Conservation (phyloP, 2,329 filamentous ascomycete species). For the Paramyrothecium sp. region DNA sequence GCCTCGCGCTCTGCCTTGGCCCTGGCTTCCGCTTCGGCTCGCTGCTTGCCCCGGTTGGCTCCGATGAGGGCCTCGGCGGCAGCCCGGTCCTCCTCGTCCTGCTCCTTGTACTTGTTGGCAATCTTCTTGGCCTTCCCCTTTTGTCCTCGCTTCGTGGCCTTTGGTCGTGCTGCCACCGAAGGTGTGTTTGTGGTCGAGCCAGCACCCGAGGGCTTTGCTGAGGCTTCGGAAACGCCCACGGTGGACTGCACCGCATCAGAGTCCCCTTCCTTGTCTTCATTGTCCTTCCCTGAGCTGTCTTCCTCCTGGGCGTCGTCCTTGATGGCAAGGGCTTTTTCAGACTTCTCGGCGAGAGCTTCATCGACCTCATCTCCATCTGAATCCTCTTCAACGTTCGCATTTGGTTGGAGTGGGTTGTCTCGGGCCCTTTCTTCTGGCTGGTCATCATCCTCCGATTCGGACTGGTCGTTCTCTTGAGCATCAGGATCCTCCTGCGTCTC, state of each 20-base stretch:
- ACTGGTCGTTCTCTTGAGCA: slow-evolving; percentile 14
- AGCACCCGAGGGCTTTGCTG: slow-evolving; percentile 8
- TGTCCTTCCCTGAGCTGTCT: slow-evolving; percentile 11
- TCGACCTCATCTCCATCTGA: slow-evolving; percentile 32
- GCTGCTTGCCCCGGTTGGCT: slow-evolving; percentile 63
- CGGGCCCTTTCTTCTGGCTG: slow-evolving; percentile 26
- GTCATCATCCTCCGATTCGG: slow-evolving; percentile 30
- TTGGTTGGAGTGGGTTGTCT: slow-evolving; percentile 36
- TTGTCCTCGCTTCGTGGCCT: slow-evolving; percentile 65
- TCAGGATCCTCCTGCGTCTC: slow-evolving; percentile 13
- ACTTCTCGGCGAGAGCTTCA: background rate
- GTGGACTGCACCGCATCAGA: slow-evolving; percentile 5
- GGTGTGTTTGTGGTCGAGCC: slow-evolving; percentile 8
- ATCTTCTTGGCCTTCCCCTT: slow-evolving; percentile 83
- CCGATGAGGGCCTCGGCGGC: slow-evolving; percentile 87
- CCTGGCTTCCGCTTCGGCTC: slow-evolving; percentile 65
- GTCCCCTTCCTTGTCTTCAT: slow-evolving; percentile 23
- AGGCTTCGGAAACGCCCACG: slow-evolving; percentile 14
- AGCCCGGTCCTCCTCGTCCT: slow-evolving; percentile 89
- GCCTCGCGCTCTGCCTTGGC: slow-evolving; percentile 65
- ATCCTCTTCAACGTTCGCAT: slow-evolving; percentile 18
- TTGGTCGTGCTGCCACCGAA: slow-evolving; percentile 35
- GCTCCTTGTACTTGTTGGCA: slow-evolving; percentile 84
- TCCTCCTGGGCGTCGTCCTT: background rate
- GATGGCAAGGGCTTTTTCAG: background rate